Conservation (phyloP, 768 basidiomycete species). For the Steccherinum ochraceum region DNA sequence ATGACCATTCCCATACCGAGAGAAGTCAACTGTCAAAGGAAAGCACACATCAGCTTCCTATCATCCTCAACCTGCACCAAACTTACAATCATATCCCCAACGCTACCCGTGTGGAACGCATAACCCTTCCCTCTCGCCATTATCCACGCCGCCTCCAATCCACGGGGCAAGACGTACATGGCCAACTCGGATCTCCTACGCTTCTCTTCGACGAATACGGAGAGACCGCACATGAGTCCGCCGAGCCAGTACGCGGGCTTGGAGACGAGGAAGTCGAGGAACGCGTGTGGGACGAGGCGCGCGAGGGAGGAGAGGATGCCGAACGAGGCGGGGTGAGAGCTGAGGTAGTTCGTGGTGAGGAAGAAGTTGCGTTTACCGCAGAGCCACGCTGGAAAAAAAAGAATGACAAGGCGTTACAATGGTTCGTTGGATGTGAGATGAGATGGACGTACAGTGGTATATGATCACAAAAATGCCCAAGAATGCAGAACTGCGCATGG, state of each 20-base stretch:
- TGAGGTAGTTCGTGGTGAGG: conserved; percentile 32
- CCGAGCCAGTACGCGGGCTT: conserved; percentile 68
- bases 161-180: conserved; percentile 86
- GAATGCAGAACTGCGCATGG: conserved; percentile 79
- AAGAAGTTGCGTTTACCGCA: conserved; percentile 65
- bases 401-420: background rate
- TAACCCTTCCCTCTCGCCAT: conserved; percentile 31
- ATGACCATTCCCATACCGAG: conserved; percentile 91
- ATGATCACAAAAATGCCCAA: conserved; percentile 74
- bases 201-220: conserved; percentile 82
- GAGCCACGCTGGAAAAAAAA: conserved; percentile 39
- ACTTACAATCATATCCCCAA: background rate
- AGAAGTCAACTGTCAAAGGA: conserved; percentile 56
- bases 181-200: conserved; percentile 82
- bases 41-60: conserved; percentile 7
- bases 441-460: conserved; percentile 57
- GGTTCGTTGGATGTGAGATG: background rate
- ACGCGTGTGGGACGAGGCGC: conserved; percentile 22
- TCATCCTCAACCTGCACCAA: too few relatives aligned
- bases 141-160: conserved; percentile 84
- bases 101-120: background rate
- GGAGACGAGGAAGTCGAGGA: conserved; percentile 55
- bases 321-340: conserved; percentile 14
- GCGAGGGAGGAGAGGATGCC: conserved; percentile 24
- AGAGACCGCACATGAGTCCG: conserved; percentile 67